Conservation (phyloP, 805 yeast genomes). For the Yamadazyma kitorensis region DNA sequence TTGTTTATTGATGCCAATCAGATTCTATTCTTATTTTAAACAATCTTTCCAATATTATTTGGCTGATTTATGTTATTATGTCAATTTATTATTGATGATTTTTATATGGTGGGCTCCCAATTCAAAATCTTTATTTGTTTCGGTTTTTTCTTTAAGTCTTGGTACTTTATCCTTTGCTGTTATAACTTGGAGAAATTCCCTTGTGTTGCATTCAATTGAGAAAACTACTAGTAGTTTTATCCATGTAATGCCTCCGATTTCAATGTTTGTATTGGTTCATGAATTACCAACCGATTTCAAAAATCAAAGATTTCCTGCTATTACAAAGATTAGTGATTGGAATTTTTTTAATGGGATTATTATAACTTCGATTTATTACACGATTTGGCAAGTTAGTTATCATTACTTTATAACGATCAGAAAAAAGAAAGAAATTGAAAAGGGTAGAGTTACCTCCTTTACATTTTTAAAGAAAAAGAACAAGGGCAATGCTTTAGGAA, state of each 20-base stretch:
- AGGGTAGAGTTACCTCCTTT: slow-evolving; percentile 86
- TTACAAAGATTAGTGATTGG: slow-evolving; percentile 64
- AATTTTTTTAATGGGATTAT: slow-evolving; percentile 65
- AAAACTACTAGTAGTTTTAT: slow-evolving; percentile 90
- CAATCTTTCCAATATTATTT: slow-evolving; percentile 78
- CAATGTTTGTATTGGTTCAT: slow-evolving; percentile 84
- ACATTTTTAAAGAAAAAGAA: slow-evolving; percentile 76
- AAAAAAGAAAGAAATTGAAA: slow-evolving; percentile 73
- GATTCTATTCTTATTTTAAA: slow-evolving; percentile 80
- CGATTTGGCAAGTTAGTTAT: slow-evolving; percentile 86
- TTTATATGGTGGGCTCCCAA: slow-evolving; percentile 83
- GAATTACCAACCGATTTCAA: slow-evolving; percentile 54
- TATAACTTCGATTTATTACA: slow-evolving; percentile 78
- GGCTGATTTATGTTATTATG: slow-evolving; percentile 93
- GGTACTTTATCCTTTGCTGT: slow-evolving; percentile 94
- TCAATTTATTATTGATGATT: slow-evolving; percentile 62
- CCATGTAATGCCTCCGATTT: slow-evolving; percentile 86
- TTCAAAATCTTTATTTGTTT: slow-evolving; percentile 68
- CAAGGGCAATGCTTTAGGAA: slow-evolving; percentile 62
- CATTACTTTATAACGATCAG: slow-evolving; percentile 89
- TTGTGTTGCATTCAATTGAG: slow-evolving; percentile 88
- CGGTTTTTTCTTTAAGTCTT: slow-evolving; percentile 82
- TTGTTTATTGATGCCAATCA: slow-evolving; percentile 70
- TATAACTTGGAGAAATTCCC: slow-evolving; percentile 91
- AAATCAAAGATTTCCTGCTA: slow-evolving; percentile 75